A percentile compares a stretch with the other conserved stretches of the same genome.
phyloP scores from a whole-genome alignment of 768 basidiomycete genomes.

The Mrakia hoshinonis region DNA sequence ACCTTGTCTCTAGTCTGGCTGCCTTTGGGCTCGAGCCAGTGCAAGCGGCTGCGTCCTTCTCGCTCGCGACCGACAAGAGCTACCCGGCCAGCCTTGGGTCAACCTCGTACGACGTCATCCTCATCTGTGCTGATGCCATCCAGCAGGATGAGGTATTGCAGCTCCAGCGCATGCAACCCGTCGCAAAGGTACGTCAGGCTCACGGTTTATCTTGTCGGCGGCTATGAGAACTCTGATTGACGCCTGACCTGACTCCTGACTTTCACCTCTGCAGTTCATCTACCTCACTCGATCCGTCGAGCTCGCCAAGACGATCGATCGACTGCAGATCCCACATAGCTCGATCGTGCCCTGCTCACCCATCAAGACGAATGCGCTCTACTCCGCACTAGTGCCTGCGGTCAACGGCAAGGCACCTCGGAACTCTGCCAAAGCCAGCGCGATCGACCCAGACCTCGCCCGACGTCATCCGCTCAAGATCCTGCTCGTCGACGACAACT shows the following conservation, averaged over 20 bases:
- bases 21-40: background rate
- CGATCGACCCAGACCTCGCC: constrained; percentile 15
- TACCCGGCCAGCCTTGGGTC: background rate
- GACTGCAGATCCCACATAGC: background rate
- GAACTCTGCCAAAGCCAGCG: background rate
- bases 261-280: constrained; percentile 3
- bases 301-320: background rate
- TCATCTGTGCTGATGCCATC: background rate
- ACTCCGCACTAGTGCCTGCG: background rate
- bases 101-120: background rate
- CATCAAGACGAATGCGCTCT: background rate
- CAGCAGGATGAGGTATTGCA: background rate
- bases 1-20: background rate
- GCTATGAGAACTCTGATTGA: background rate
- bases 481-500: constrained; percentile 23
- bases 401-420: too few species aligned
- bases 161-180: background rate
- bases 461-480: constrained; percentile 7
- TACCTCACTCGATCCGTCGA: background rate
- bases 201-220: background rate
- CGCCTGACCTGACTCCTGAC: too few species aligned
- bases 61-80: background rate
- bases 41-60: too few species aligned
- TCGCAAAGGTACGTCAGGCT: background rate
- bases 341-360: background rate